A percentile compares a stretch with the other conserved stretches of the same genome.
Evolutionary conservation across 2,329 filamentous ascomycete species (phyloP).

Genomic region (Colletotrichum neosansevieriae): DNA sequence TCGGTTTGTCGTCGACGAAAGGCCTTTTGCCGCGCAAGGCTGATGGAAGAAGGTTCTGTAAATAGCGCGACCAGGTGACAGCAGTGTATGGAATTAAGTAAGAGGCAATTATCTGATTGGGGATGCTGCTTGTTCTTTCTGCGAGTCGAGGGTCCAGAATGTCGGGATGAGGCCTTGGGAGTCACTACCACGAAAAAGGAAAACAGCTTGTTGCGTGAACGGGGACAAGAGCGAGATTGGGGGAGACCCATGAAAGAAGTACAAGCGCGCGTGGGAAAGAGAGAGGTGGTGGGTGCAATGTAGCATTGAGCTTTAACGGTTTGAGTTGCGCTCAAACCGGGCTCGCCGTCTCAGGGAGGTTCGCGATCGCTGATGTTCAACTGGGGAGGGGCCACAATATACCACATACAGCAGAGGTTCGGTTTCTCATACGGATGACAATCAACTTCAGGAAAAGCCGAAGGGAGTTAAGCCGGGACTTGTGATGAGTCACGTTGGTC

Average conservation of each 20-base stretch:
- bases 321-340: conserved; percentile 40
- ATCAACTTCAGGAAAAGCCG: conserved; percentile 6
- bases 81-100: conserved; percentile 7
- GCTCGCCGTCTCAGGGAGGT: conserved; percentile 39
- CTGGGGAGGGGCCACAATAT: background rate
- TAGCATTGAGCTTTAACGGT: conserved; percentile 39
- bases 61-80: conserved; percentile 5
- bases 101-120: background rate
- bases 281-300: conserved; percentile 16
- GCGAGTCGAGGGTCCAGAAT: background rate
- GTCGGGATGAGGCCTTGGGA: background rate
- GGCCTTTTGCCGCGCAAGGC: conserved; percentile 9
- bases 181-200: background rate
- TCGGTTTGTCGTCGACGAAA: background rate
- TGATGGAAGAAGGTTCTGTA: background rate
- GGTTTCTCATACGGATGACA: background rate
- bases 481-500: background rate
- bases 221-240: background rate
- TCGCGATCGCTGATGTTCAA: conserved; percentile 21
- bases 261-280: background rate
- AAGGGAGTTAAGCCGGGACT: background rate
- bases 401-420: conserved; percentile 3
- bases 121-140: conserved; percentile 6
- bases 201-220: background rate
- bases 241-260: conserved; percentile 1